Conservation (phyloP, 805 yeast genomes). For the Saccharomycopsis fibuligera region DNA sequence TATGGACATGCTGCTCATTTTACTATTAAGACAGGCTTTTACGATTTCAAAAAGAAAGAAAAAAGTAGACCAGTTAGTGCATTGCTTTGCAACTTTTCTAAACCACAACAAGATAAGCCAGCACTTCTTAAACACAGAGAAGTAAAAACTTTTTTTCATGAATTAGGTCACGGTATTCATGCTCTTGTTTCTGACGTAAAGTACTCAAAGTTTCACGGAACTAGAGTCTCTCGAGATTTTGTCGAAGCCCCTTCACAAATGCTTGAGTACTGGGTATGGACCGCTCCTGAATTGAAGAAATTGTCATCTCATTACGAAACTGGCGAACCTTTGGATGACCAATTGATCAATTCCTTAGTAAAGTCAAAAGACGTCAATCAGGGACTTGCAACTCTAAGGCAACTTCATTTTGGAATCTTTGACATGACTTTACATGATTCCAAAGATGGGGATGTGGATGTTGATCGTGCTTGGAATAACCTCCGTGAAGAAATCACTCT, state of each 20-base stretch:
- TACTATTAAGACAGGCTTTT: constrained; percentile 54
- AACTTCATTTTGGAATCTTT: constrained; percentile 69
- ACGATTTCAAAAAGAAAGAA: constrained; percentile 37
- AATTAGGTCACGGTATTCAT: constrained; percentile 84
- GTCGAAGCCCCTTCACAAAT: constrained; percentile 89
- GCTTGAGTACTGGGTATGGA: constrained; percentile 86
- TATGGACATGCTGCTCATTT: constrained; percentile 87
- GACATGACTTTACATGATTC: constrained; percentile 69
- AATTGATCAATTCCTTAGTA: constrained; percentile 49
- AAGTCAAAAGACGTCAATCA: constrained; percentile 68
- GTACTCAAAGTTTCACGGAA: constrained; percentile 65
- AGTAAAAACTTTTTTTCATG: constrained; percentile 81
- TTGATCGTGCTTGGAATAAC: constrained; percentile 49
- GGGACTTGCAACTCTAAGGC: constrained; percentile 64
- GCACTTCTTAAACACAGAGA: constrained; percentile 72
- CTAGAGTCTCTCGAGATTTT: constrained; percentile 74
- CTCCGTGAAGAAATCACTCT: constrained; percentile 55
- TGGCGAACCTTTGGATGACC: constrained; percentile 50
- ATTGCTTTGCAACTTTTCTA: constrained; percentile 77
- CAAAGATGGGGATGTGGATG: constrained; percentile 38
- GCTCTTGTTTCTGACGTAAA: constrained; percentile 60
- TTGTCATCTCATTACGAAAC: constrained; percentile 63
- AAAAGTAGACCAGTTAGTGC: constrained; percentile 66
- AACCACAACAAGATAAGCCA: constrained; percentile 64
- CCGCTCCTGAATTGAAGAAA: constrained; percentile 45